phyloP scores from a whole-genome alignment of 2,329 filamentous ascomycete species.

The Cordyceps tenuipes region DNA sequence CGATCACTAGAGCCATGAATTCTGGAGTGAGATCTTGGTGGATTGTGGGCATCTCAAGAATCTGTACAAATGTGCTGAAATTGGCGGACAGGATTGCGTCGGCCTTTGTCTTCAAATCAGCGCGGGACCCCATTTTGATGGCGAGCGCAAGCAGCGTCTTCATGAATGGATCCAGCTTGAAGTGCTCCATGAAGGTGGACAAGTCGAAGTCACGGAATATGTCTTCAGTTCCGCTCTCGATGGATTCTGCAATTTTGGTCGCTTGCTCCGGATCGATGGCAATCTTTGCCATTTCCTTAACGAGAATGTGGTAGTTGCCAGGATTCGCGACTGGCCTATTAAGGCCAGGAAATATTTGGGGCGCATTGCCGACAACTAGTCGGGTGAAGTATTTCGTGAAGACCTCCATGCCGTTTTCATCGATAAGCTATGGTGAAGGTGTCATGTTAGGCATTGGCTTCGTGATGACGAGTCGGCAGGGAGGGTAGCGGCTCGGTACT shows the following conservation, averaged over 20 bases:
- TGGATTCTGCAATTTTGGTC: conserved; percentile 83
- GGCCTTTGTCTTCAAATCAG: conserved; percentile 83
- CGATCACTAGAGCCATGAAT: conserved; percentile 72
- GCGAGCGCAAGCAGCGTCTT: conserved; percentile 83
- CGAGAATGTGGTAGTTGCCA: conserved; percentile 76
- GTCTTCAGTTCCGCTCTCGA: conserved; percentile 85
- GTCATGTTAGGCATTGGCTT: neutral
- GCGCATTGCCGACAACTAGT: conserved; percentile 82
- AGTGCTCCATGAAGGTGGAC: conserved; percentile 92
- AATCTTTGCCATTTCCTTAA: conserved; percentile 79
- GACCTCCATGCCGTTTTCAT: conserved; percentile 99
- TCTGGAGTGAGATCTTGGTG: conserved; percentile 58
- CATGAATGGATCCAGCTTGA: conserved; percentile 80
- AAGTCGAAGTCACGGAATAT: conserved; percentile 94
- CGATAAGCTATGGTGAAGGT: conserved; percentile 60
- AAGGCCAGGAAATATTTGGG: conserved; percentile 78
- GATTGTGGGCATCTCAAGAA: conserved; percentile 57
- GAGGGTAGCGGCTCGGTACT: conserved; percentile 20
- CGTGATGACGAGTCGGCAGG: conserved; percentile 9
- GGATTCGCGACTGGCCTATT: conserved; percentile 65
- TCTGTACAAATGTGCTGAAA: conserved; percentile 67
- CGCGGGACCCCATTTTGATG: conserved; percentile 73
- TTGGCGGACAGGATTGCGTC: conserved; percentile 84
- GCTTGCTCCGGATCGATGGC: conserved; percentile 73
- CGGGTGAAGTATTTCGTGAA: conserved; percentile 93